Conservation (phyloP, 495 filamentous ascomycete genomes). For the Penicillium mononematosum region DNA sequence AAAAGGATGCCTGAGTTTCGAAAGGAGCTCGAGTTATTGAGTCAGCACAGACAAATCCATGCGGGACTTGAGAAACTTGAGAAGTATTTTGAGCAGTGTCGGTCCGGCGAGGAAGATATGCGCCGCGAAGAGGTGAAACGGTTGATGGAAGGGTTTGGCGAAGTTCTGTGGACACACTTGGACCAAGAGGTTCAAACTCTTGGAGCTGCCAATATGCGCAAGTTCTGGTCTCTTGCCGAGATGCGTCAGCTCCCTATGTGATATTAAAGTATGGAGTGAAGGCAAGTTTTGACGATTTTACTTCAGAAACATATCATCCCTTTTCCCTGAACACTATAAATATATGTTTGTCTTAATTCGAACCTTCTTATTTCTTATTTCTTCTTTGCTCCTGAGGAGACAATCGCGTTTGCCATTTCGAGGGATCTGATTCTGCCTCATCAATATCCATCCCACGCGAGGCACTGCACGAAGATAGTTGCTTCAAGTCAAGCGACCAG, state of each 20-base stretch:
- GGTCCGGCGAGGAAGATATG: conserved; percentile 63
- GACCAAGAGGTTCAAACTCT: conserved; percentile 70
- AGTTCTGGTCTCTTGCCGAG: conserved; percentile 76
- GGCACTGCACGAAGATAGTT: neutral
- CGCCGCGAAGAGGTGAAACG: conserved; percentile 64
- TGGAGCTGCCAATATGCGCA: conserved; percentile 82
- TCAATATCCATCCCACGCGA: neutral
- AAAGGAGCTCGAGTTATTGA: conserved; percentile 61
- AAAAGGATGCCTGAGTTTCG: conserved; percentile 78
- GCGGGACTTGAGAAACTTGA: conserved; percentile 71
- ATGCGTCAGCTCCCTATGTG: conserved; percentile 71
- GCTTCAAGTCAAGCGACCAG: neutral
- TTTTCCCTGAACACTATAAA: neutral
- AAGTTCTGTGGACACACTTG: conserved; percentile 69
- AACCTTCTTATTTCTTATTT: neutral
- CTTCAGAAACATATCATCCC: neutral
- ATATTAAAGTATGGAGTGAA: conserved; percentile 1
- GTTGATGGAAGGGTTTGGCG: conserved; percentile 66
- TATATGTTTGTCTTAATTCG: neutral
- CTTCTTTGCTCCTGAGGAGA: neutral
- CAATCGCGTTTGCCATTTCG: neutral
- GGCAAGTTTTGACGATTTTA: neutral
- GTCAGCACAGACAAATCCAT: conserved; percentile 84
- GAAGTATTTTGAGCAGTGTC: conserved; percentile 64
- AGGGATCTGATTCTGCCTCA: neutral